Evolutionary conservation across 805 yeast genomes (phyloP), one percentile per base, ranked within the genome.

Genomic region (Lipomyces orientalis): DNA sequence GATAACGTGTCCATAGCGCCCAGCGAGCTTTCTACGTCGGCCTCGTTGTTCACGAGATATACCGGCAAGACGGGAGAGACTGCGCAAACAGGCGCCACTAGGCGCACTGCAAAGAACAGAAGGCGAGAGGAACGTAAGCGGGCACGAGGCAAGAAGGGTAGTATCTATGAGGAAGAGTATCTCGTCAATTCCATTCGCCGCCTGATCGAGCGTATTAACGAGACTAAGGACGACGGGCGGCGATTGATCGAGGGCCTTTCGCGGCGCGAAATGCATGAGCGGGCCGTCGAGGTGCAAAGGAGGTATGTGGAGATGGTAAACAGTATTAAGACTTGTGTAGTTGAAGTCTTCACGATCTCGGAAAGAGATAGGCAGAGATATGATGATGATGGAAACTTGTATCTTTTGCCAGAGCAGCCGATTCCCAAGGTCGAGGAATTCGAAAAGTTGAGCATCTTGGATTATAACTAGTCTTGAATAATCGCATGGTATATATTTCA

Each of bases 81-180:
- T 2, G 98, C 98, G 3, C 90, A 90, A 76, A 95, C 99, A 0
- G 98, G 98, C 35, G 98, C 95, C 1, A 89, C 97, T 0, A 86
- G 99, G 78, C 86, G 90, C 75, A 93, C 99, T 0, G 86, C 96
- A 6, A 95, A 95, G 80, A 95, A 95, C 79, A 87, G 88, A 72
- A 90, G 97, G 77, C 87, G 99, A 72, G 98, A 94, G 79, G 99
- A 94, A 76, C 87, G 99, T 75, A 95, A 95, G 81, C 86, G 88
- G 68, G 99, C 99, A 1, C 87, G 97, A 74, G 99, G 99, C 68
- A 92, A 96, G 82, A 95, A 95, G 81, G 98, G 98, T 58, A 94
- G 98, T 6, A 90, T 95, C 25, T 95, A 95, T 75, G 99, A 95
- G 78, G 99, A 95, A 77, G 98, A 95, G 77, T 95, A 95, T 78